These are phyloP conservation scores for Chaetoceros tenuissimus DNA, from an alignment of 108 stramenopile species.

Conservation along the genomic window DNA sequence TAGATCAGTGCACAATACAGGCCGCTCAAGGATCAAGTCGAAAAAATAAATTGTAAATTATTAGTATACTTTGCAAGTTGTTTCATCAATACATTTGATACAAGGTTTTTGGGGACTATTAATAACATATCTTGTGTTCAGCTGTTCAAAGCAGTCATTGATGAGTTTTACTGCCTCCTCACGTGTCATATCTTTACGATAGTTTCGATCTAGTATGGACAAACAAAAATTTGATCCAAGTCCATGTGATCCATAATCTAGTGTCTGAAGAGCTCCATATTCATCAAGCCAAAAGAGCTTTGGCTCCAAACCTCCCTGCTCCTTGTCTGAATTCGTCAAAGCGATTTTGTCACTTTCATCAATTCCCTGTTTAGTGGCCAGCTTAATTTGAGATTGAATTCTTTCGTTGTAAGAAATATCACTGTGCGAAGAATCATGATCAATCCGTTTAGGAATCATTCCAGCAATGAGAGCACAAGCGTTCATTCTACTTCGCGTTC, in stretches of 20 bases:
- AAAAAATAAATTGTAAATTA: neutral
- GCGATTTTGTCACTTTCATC: neutral
- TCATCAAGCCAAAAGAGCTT: conserved; percentile 71
- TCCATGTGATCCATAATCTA: conserved; percentile 71
- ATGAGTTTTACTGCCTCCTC: conserved; percentile 43
- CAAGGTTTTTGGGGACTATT: conserved; percentile 62
- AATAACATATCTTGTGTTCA: conserved; percentile 57
- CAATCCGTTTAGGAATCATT: conserved; percentile 25
- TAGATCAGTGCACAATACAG: neutral
- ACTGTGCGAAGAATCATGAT: neutral
- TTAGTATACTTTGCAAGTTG: conserved; percentile 16
- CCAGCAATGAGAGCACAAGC: conserved; percentile 64
- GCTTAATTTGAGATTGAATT: conserved; percentile 25
- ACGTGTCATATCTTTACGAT: conserved; percentile 36
- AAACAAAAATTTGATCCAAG: conserved; percentile 57
- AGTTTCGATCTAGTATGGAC: conserved; percentile 61
- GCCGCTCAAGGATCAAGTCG: neutral
- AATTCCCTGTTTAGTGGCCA: conserved; percentile 10
- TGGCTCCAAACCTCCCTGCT: conserved; percentile 16
- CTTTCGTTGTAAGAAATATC: conserved; percentile 12
- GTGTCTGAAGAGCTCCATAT: conserved; percentile 58
- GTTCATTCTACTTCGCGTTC: conserved; percentile 28
- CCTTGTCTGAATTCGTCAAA: neutral
- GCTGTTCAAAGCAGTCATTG: conserved; percentile 54
- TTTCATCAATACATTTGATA: conserved; percentile 67